phyloP scores from a whole-genome alignment of 1,284 basidiomycete species.

The Apiotrichum akiyoshidainum region DNA sequence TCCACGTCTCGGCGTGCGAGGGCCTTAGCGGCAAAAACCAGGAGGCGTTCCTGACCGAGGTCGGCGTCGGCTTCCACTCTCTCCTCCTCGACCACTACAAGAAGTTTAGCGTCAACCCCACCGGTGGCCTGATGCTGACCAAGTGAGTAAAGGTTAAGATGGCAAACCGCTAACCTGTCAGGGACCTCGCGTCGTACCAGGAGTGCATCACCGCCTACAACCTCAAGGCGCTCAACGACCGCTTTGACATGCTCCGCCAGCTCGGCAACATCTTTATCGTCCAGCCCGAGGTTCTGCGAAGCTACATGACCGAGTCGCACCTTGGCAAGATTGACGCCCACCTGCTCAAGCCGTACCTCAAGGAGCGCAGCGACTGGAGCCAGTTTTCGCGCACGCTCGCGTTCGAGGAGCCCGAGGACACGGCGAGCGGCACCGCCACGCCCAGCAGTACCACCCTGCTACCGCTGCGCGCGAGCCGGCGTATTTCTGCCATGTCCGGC shows the following conservation, averaged over 20 bases:
- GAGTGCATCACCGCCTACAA: constrained; percentile 79
- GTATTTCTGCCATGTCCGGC: constrained; percentile 39
- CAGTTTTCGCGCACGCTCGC: constrained; percentile 40
- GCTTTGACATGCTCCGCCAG: constrained; percentile 97
- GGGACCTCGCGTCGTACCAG: constrained; percentile 95
- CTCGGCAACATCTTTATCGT: constrained; percentile 96
- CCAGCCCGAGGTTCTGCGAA: constrained; percentile 83
- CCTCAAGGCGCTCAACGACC: constrained; percentile 79
- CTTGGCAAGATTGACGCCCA: constrained; percentile 84
- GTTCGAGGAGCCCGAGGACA: constrained; percentile 32
- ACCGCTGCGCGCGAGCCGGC: constrained; percentile 6
- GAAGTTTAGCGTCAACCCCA: constrained; percentile 94
- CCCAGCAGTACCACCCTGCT: constrained; percentile 14
- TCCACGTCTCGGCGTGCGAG: constrained; percentile 68
- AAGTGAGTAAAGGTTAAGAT: not conserved
- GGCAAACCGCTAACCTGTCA: constrained; percentile 42
- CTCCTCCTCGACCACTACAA: constrained; percentile 89
- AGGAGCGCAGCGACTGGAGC: constrained; percentile 77
- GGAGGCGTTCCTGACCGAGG: constrained; percentile 86
- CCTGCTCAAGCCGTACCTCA: constrained; percentile 85
- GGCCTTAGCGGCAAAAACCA: constrained; percentile 86
- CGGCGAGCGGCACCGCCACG: constrained; percentile 8
- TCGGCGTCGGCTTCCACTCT: constrained; percentile 93
- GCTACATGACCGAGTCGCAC: constrained; percentile 87
- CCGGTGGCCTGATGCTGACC: constrained; percentile 95